Percentiles rank a stretch among this genome's conserved stretches.
These are phyloP conservation scores for Acorus calamus DNA, from an alignment of 106 monocot species.

Conservation along the genomic window DNA sequence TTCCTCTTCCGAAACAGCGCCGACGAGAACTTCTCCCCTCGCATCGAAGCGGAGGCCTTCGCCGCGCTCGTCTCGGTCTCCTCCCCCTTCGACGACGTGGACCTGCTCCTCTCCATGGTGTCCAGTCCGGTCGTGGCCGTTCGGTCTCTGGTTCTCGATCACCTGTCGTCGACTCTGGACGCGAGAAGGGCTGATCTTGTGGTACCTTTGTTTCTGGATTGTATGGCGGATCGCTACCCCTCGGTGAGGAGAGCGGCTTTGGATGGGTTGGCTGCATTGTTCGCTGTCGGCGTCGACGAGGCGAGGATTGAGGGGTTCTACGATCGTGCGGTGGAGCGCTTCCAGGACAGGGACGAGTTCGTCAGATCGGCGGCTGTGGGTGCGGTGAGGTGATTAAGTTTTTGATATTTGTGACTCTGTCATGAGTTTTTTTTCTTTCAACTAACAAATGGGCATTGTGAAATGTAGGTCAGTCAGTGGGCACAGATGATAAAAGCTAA, in stretches of 20 bases:
- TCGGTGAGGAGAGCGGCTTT: slow-evolving; percentile 32
- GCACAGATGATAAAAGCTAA: slow-evolving; percentile 25
- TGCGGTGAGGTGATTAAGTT: slow-evolving; percentile 33
- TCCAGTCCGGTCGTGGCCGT: slow-evolving; percentile 26
- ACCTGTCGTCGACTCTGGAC: slow-evolving; percentile 16
- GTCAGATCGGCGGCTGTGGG: slow-evolving; percentile 46
- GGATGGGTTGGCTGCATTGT: slow-evolving; percentile 33
- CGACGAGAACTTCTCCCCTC: background rate
- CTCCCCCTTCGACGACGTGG: slow-evolving; percentile 15
- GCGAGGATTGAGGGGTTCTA: slow-evolving; percentile 21
- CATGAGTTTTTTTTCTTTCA: too few species aligned
- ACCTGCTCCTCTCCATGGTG: slow-evolving; percentile 30
- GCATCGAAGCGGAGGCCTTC: slow-evolving; percentile 34
- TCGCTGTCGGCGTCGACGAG: slow-evolving; percentile 1
- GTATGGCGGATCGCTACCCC: slow-evolving; percentile 47
- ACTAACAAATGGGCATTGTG: too few species aligned
- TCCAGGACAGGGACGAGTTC: slow-evolving; percentile 46
- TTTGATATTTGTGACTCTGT: too few species aligned
- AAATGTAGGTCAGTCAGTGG: slow-evolving; percentile 43
- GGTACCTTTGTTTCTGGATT: slow-evolving; percentile 40
- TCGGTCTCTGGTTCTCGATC: slow-evolving; percentile 27
- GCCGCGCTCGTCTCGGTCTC: slow-evolving; percentile 24
- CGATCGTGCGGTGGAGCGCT: slow-evolving; percentile 28
- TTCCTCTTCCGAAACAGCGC: background rate
- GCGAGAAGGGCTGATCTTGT: slow-evolving; percentile 2